These are phyloP conservation scores for Pseudocercospora vitis DNA, from an alignment of 2,329 filamentous ascomycete species.

Conservation along the genomic window DNA sequence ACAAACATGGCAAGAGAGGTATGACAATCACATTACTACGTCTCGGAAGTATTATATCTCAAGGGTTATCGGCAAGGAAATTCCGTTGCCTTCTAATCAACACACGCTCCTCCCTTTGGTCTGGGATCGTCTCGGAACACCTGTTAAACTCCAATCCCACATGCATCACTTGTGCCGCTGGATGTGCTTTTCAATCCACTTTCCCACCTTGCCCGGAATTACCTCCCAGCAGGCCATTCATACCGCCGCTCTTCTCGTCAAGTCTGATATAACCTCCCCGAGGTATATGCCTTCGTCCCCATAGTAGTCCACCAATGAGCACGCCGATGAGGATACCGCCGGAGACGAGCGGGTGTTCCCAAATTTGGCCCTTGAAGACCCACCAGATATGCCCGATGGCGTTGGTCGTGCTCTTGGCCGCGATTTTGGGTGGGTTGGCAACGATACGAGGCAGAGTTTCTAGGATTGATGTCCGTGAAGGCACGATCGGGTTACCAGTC, in stretches of 20 bases:
- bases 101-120: too few relatives aligned
- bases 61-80: background rate
- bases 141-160: background rate
- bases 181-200: constrained; percentile 17
- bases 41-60: background rate
- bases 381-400: constrained; percentile 68
- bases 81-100: background rate
- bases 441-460: constrained; percentile 77
- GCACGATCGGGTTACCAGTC: constrained; percentile 84
- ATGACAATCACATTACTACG: background rate
- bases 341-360: constrained; percentile 48
- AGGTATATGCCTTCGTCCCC: constrained; percentile 36
- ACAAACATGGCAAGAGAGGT: background rate
- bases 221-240: constrained; percentile 65
- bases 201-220: constrained; percentile 40
- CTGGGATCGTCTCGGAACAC: too few relatives aligned
- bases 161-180: too few relatives aligned
- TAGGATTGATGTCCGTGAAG: constrained; percentile 84
- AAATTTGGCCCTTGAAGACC: constrained; percentile 42
- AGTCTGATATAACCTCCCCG: constrained; percentile 39
- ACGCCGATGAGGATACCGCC: constrained; percentile 60
- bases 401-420: constrained; percentile 74
- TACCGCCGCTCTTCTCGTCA: constrained; percentile 60
- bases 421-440: constrained; percentile 67
- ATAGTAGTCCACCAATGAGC: constrained; percentile 27